Base-by-base conservation (phyloP, 768 basidiomycete genomes). In the Lactifluus echinatus region DNA sequence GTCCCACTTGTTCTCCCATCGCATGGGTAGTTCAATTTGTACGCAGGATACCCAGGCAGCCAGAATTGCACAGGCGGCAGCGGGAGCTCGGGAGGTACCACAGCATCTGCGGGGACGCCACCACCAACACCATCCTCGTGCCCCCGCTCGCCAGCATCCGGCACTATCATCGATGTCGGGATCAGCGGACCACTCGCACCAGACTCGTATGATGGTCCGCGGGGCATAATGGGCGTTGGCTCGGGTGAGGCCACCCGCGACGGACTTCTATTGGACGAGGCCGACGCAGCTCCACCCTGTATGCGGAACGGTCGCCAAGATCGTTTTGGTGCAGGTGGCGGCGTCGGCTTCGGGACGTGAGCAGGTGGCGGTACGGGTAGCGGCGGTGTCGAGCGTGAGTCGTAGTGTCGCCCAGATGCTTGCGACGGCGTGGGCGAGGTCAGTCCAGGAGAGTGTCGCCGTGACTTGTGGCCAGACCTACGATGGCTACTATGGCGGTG, bases 11-110 rank as follows among this genome's bases (percentile, higher is more conserved):
- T 26, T 28, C 2, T 24, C n/a, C 8, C 11, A 14, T 46, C 19
- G 4, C 26, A 45, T 8, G 23, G 39, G 11, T 42, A 19, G n/a
- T 14, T 34, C 24, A 53, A 26, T 23, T 56, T 56, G 15, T 52
- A 61, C 21, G 62, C 53, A 8, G 62, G 62, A 19, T 53, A 57
- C 6, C 62, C 62, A 0, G 62, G 62, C 14, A 63, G 34, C 62
- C 62, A 63, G 53, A 63, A 63, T 40, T 63, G 62, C 12, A 63
- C 54, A 0, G 62, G 62, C 14, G 62, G 62, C 7, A 63, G 40
- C 2, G 60, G 62, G 2, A 56, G 55, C 24, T 29, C 53, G 8
- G 50, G 62, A 19, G 62, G 62, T n/a, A 63, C 40, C 2, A 56
- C 43, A 3, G 45, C 45, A 8, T 53, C 51, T 3, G 29, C n/a